Evolutionary conservation across 768 basidiomycete species (phyloP), one percentile per base, ranked within the genome.

Genomic region (Tulasnella sp.): DNA sequence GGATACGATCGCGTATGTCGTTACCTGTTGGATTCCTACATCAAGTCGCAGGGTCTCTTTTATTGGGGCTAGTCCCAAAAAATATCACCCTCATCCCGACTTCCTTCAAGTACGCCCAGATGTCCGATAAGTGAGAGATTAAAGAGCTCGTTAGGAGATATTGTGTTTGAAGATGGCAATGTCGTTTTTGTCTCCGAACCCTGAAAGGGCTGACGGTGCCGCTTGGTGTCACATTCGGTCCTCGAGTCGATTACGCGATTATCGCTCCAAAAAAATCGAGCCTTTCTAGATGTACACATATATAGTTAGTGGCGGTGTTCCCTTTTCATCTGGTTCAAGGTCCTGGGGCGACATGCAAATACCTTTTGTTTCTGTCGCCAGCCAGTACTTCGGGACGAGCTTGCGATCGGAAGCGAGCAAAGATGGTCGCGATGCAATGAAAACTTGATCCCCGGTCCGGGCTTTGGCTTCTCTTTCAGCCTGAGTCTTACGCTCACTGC

Each of bases 21-120:
- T 52, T 21, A n/a, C 52, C 52, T n/a, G 2, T 68, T 31, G 62
- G 21, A 3, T 68, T 14, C 1, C 31, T 36, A 68, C 31, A 36
- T 14, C 34, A 68, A 36, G 27, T 18, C 62, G 36, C 62, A 68
- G 62, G 62, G 62, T 27, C 62, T 68, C 12, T 68, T 68, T 68
- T 68, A 68, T 68, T 68, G n/a, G 62, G 62, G n/a, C n/a, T n/a
- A 27, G 24, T 58, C 56, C 56, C n/a, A n/a, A 58, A n/a, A 58
- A 58, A 7, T 58, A 31, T 18, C 16, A 44, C 44, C 14, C 44
- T 44, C 44, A 44, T 44, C 42, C 42, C 10, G 14, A 14, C 42
- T 44, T 44, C 9, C 42, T 44, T 44, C 42, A 44, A 44, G 42
- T 10, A 16, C 42, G 44, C 44, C 44, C 44, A 44, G 16, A 44